phyloP scores from a whole-genome alignment of 2,329 filamentous ascomycete species.

The Monosporascus sp. region DNA sequence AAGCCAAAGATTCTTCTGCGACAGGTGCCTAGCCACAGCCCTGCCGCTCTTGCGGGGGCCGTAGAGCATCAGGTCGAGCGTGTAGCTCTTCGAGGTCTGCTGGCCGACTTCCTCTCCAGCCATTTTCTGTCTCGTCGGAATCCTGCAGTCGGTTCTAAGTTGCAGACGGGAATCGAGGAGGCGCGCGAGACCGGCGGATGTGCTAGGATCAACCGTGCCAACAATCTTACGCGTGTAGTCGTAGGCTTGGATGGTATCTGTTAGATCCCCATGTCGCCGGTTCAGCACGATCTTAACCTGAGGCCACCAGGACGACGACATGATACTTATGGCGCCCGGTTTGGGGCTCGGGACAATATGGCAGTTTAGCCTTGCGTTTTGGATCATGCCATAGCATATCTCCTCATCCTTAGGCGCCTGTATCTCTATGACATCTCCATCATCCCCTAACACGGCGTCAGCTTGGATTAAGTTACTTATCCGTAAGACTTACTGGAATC shows the following conservation, averaged over 20 bases:
- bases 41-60: constrained; percentile 63
- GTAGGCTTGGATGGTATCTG: constrained; percentile 62
- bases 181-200: constrained; percentile 62
- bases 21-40: constrained; percentile 63
- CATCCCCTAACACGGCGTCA: constrained; percentile 33
- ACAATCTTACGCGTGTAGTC: constrained; percentile 70
- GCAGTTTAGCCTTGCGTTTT: constrained; percentile 61
- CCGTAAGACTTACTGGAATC: constrained; percentile 40
- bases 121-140: constrained; percentile 60
- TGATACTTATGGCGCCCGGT: constrained; percentile 54
- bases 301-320: constrained; percentile 60
- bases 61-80: constrained; percentile 72
- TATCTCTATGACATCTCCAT: constrained; percentile 54
- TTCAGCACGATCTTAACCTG: constrained; percentile 68
- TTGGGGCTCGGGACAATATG: constrained; percentile 64
- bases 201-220: constrained; percentile 66
- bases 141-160: constrained; percentile 67
- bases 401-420: constrained; percentile 61
- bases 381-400: constrained; percentile 76
- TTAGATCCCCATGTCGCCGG: constrained; percentile 49
- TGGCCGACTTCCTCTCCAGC: constrained; percentile 61
- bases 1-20: constrained; percentile 62
- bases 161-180: constrained; percentile 64
- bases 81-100: constrained; percentile 54
- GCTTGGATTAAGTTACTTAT: constrained; percentile 18